phyloP scores from a whole-genome alignment of 164 flowering plant species.

The Dillenia suffruticosa region DNA sequence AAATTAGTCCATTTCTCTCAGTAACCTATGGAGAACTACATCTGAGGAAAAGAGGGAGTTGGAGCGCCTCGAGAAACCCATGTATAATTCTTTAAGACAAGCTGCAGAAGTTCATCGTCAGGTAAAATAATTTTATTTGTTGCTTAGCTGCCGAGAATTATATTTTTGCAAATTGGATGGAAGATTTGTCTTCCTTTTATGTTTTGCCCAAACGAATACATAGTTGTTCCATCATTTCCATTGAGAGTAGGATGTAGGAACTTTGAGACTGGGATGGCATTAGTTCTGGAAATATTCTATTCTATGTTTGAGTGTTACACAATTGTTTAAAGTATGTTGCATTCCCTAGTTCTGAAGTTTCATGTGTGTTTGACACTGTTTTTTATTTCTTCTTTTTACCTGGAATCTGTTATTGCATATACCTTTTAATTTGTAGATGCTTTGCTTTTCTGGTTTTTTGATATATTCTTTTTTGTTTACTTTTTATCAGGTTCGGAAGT shows the following conservation, averaged over 20 bases:
- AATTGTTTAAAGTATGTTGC: too few relatives aligned
- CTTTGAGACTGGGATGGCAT: too few relatives aligned
- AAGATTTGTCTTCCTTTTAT: neutral
- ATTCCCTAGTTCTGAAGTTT: too few relatives aligned
- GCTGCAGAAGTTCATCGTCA: constrained; percentile 99
- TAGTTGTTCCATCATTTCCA: too few relatives aligned
- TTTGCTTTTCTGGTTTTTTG: neutral
- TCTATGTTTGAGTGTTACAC: too few relatives aligned
- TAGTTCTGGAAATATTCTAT: too few relatives aligned
- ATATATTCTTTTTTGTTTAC: constrained; percentile 1
- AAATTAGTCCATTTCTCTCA: constrained; percentile 13
- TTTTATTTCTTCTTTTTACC: too few relatives aligned
- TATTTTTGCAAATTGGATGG: neutral
- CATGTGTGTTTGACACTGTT: too few relatives aligned
- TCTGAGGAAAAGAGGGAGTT: constrained; percentile 96
- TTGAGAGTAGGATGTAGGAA: too few relatives aligned
- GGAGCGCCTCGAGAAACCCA: constrained; percentile 88
- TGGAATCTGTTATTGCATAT: too few relatives aligned
- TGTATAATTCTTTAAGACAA: constrained; percentile 79
- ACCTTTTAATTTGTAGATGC: neutral
- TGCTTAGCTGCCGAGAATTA: neutral
- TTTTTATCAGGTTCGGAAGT: constrained; percentile 72
- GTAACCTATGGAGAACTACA: constrained; percentile 95
- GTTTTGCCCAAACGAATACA: too few relatives aligned
- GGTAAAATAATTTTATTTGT: constrained; percentile 33